Percentiles rank a stretch among this genome's conserved stretches.
These are phyloP conservation scores for Saccharomyces uvarum DNA, from an alignment of 1,139 yeast genomes.

Conservation along the genomic window DNA sequence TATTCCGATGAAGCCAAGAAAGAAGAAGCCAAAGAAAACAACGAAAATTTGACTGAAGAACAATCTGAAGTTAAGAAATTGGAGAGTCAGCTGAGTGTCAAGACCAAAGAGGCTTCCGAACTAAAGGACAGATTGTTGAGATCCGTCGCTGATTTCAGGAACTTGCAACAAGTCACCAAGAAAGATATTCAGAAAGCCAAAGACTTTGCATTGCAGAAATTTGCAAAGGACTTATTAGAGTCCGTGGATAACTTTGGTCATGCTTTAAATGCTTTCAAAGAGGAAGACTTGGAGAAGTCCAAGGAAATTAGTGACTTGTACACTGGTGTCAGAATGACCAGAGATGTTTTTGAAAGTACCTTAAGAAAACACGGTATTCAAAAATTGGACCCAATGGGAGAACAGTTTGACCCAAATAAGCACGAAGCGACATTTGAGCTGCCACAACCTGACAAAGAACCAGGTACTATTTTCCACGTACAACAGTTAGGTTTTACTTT, in stretches of 20 bases:
- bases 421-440: conserved; percentile 93
- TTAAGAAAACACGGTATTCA: conserved; percentile 70
- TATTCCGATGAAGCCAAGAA: conserved; percentile 20
- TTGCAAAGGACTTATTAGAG: conserved; percentile 84
- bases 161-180: conserved; percentile 83
- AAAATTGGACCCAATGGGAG: conserved; percentile 78
- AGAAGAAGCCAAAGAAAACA: conserved; percentile 8
- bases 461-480: conserved; percentile 89
- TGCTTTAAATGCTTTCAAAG: conserved; percentile 68
- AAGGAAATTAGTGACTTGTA: conserved; percentile 66
- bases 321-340: conserved; percentile 90
- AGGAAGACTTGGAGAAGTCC: conserved; percentile 49
- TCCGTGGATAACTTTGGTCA: conserved; percentile 87
- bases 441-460: conserved; percentile 81
- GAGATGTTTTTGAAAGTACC: conserved; percentile 79
- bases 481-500: conserved; percentile 86
- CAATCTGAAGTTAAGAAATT: conserved; percentile 36
- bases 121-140: conserved; percentile 78
- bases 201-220: conserved; percentile 87
- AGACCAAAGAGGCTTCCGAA: conserved; percentile 75
- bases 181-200: conserved; percentile 80
- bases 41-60: conserved; percentile 14
- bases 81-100: conserved; percentile 49
- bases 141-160: conserved; percentile 87
- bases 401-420: conserved; percentile 79